These are phyloP conservation scores for Penicillium sp. DNA, from an alignment of 2,329 filamentous ascomycete species.

Conservation along the genomic window DNA sequence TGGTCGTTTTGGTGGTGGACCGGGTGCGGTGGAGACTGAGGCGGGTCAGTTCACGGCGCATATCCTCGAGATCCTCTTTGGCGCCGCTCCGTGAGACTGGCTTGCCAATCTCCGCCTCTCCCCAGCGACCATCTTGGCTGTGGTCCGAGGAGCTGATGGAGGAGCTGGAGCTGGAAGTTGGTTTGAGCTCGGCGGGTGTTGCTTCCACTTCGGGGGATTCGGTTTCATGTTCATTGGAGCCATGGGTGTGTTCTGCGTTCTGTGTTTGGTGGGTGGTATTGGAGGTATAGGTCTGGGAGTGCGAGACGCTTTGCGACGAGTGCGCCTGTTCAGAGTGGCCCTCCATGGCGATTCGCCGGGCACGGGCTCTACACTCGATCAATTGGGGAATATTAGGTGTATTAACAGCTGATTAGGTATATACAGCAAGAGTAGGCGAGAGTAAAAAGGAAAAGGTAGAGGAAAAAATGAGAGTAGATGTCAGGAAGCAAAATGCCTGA, in stretches of 20 bases:
- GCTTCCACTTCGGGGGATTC: slow-evolving; percentile 3
- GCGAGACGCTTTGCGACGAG: slow-evolving; percentile 12
- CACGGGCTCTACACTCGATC: slow-evolving; percentile 7
- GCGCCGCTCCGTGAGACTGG: slow-evolving; percentile 56
- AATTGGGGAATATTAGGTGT: slow-evolving; percentile 11
- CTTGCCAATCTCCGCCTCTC: slow-evolving; percentile 60
- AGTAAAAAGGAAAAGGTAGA: neutral
- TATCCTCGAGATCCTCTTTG: slow-evolving; percentile 61
- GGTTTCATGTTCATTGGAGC: neutral
- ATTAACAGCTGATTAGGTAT: slow-evolving; percentile 14
- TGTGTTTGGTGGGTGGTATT: slow-evolving; percentile 1
- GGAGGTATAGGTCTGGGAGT: slow-evolving; percentile 9
- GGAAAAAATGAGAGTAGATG: neutral
- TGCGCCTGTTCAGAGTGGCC: slow-evolving; percentile 14
- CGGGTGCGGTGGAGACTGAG: slow-evolving; percentile 50
- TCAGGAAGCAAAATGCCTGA: neutral
- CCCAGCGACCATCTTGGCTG: slow-evolving; percentile 59
- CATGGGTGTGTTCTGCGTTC: too few relatives aligned
- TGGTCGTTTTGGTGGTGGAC: slow-evolving; percentile 29
- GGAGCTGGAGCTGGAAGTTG: slow-evolving; percentile 14
- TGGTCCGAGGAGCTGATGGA: slow-evolving; percentile 18
- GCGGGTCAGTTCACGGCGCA: slow-evolving; percentile 57
- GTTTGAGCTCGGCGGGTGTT: slow-evolving; percentile 8
- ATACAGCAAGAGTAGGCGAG: slow-evolving; percentile 7
- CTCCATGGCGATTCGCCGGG: slow-evolving; percentile 20